Evolutionary conservation across 2,329 filamentous ascomycete genomes (phyloP), one percentile per base, ranked within the genome.

Genomic region (Cylindrodendrum hubeiense): DNA sequence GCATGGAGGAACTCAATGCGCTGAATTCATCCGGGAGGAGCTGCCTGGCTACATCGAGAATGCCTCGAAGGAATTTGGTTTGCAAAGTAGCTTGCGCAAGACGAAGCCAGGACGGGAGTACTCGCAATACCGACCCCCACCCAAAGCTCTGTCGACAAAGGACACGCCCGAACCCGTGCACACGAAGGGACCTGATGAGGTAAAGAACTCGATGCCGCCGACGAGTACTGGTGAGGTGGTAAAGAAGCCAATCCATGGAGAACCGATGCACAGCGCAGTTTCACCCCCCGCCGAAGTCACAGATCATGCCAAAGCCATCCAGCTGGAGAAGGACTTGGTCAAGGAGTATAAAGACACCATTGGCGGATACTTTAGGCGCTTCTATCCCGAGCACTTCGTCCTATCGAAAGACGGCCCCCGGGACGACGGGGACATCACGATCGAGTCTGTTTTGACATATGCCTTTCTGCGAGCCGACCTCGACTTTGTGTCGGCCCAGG

Each of bases 401-500:
- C 68, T 85, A 15, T 79, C 82, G 13, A 73, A 75, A 19, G 74
- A 77, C 13, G 66, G 68, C 5, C 51, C 71, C 4, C 71, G 74
- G 26, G 76, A 79, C 33, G 74, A 77, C 41, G 74, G 75, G 15
- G 78, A 85, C 15, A 85, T 90, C 37, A 89, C 89, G 15, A 87
- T 95, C 66, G 92, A 95, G 75, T 89, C 92, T 1, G 89, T 97
- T 37, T 84, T 99, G 57, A 92, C 92, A 64, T 98, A 98, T 79
- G 94, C 95, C 22, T 99, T 99, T 75, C 85, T 99, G 52, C 93
- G 94, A 72, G 94, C 95, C 34, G 96, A 99, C 78, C 89, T 98
- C 55, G 95, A 98, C 80, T 99, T 99, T 75, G 91, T 98, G 59
- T 89, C 92, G 6, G 94, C 94, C 1, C 95, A 98, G 80, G 94